Conservation (phyloP, 1,139 yeast species). For the Sugiyamaella novakii region DNA sequence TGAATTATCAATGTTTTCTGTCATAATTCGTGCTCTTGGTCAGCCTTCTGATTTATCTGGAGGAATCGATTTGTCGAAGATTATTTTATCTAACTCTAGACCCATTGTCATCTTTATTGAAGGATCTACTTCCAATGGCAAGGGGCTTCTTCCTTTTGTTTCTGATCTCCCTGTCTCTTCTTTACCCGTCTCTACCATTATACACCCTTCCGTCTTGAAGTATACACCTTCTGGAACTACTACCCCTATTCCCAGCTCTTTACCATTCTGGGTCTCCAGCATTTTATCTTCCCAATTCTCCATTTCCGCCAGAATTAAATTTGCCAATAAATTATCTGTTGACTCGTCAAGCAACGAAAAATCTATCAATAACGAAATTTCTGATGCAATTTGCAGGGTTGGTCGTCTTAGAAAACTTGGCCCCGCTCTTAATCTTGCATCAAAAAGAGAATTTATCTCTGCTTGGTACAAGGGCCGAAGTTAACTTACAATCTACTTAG, state of each 20-base stretch:
- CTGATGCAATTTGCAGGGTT: slow-evolving; percentile 36
- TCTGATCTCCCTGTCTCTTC: slow-evolving; percentile 21
- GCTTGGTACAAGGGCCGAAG: slow-evolving; percentile 34
- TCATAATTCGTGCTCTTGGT: slow-evolving; percentile 21
- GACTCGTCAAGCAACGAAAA: slow-evolving; percentile 24
- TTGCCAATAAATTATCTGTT: slow-evolving; percentile 29
- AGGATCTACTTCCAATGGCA: slow-evolving; percentile 48
- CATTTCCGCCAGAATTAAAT: slow-evolving; percentile 33
- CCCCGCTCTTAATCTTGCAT: slow-evolving; percentile 34
- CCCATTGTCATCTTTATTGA: slow-evolving; percentile 43
- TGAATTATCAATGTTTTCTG: slow-evolving; percentile 8
- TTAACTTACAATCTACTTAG: slow-evolving; percentile 4
- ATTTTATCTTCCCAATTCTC: slow-evolving; percentile 26
- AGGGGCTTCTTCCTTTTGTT: slow-evolving; percentile 42
- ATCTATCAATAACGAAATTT: slow-evolving; percentile 26
- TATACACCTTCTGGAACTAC: slow-evolving; percentile 38
- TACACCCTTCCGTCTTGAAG: slow-evolving; percentile 39
- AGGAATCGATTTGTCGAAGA: slow-evolving; percentile 9
- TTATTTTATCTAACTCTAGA: slow-evolving; percentile 5
- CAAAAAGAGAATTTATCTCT: slow-evolving; percentile 38
- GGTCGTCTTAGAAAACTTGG: slow-evolving; percentile 44
- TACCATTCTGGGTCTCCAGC: slow-evolving; percentile 28
- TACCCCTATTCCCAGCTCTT: slow-evolving; percentile 35
- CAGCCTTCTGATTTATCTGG: slow-evolving; percentile 20
- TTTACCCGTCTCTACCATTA: slow-evolving; percentile 19